phyloP scores from a whole-genome alignment of 2,329 filamentous ascomycete species.

The Podosphaera leucotricha region DNA sequence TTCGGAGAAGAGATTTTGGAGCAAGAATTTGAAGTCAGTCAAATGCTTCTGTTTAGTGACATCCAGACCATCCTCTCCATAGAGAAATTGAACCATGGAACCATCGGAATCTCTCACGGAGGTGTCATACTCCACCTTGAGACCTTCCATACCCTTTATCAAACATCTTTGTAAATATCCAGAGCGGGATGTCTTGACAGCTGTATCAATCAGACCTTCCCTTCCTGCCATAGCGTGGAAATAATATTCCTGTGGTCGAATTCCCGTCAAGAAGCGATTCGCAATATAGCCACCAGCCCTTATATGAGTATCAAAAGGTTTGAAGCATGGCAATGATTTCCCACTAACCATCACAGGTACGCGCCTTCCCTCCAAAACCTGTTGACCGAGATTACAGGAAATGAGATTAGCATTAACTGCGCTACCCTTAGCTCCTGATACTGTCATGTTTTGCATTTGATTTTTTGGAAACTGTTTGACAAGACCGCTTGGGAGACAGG shows the following conservation, averaged over 20 bases:
- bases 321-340: constrained; percentile 86
- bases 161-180: constrained; percentile 92
- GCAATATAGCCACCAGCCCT: constrained; percentile 84
- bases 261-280: constrained; percentile 91
- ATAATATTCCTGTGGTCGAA: constrained; percentile 92
- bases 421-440: constrained; percentile 82
- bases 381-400: constrained; percentile 90
- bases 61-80: constrained; percentile 88
- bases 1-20: constrained; percentile 65
- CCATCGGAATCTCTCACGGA: constrained; percentile 89
- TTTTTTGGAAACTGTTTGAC: constrained; percentile 88
- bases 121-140: constrained; percentile 78
- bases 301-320: constrained; percentile 70
- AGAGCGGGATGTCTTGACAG: constrained; percentile 91
- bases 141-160: constrained; percentile 95
- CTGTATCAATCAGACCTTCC: constrained; percentile 95
- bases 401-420: constrained; percentile 92
- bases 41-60: constrained; percentile 87
- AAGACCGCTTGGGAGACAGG: constrained; percentile 60
- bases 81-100: constrained; percentile 80
- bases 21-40: constrained; percentile 69
- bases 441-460: constrained; percentile 98
- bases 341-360: constrained; percentile 96
- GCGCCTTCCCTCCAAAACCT: constrained; percentile 81
- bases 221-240: constrained; percentile 99